Conservation (phyloP, 345 rosid species). For the Brassica incana region DNA sequence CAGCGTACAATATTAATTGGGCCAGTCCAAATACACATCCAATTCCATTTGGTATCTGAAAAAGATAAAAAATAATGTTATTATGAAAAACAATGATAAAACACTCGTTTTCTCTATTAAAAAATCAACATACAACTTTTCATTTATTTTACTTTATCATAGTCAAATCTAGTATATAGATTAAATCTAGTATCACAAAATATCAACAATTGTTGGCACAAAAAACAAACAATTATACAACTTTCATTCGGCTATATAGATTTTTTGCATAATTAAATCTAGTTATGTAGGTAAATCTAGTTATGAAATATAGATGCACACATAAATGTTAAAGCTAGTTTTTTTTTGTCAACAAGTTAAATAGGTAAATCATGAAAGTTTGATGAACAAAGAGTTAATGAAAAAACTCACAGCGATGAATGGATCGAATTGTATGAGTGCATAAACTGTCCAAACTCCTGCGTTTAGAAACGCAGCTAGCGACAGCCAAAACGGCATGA, state of each 20-base stretch:
- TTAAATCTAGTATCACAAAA: neutral
- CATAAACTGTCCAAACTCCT: constrained; percentile 66
- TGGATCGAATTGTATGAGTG: constrained; percentile 67
- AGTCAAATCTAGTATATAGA: neutral
- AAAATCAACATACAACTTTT: neutral
- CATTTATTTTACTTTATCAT: neutral
- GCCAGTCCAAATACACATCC: constrained; percentile 57
- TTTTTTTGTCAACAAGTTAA: neutral
- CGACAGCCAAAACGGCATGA: constrained; percentile 81
- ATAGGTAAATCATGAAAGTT: constrained; percentile 5
- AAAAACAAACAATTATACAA: neutral
- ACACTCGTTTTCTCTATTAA: neutral
- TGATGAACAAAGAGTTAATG: neutral
- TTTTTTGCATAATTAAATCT: neutral
- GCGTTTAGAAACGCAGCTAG: constrained; percentile 70
- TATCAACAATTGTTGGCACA: neutral
- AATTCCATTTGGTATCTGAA: constrained; percentile 73
- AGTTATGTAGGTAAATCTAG: neutral
- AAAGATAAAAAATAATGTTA: neutral
- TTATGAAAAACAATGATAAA: neutral
- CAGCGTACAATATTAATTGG: constrained; percentile 62
- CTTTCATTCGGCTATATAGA: neutral
- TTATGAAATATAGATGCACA: neutral
- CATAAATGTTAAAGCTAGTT: neutral
- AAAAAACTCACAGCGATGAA: constrained; percentile 58